Conservation (phyloP, 768 basidiomycete genomes). For the Agrocybe chaxingu region DNA sequence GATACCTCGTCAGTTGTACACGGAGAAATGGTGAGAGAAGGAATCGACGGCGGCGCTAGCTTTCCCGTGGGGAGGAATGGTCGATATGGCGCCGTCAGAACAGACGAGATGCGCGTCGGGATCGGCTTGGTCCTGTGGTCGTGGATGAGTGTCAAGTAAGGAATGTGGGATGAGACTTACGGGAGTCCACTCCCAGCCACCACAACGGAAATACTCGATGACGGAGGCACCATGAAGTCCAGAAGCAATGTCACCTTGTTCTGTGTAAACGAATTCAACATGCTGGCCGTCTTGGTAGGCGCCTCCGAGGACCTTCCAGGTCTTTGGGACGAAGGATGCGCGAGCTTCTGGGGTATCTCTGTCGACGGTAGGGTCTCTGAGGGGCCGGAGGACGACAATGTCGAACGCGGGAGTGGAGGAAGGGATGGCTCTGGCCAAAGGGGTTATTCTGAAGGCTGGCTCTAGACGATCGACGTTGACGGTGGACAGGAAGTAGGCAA, state of each 20-base stretch:
- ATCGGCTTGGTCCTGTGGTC: conserved; percentile 53
- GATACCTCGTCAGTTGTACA: conserved; percentile 38
- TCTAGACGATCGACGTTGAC: conserved; percentile 87
- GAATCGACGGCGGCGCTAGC: conserved; percentile 46
- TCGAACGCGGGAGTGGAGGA: conserved; percentile 56
- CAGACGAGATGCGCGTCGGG: conserved; percentile 70
- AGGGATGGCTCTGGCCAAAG: conserved; percentile 48
- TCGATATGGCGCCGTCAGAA: conserved; percentile 70
- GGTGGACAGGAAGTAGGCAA: conserved; percentile 81
- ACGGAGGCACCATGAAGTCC: conserved; percentile 50
- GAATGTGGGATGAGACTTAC: conserved; percentile 39
- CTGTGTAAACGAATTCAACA: conserved; percentile 53
- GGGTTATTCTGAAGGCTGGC: conserved; percentile 73
- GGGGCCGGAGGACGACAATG: conserved; percentile 72
- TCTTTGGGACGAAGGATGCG: conserved; percentile 47
- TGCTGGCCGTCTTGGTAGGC: conserved; percentile 83
- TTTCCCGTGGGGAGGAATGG: conserved; percentile 58
- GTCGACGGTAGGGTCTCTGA: conserved; percentile 47
- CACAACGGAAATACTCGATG: conserved; percentile 77
- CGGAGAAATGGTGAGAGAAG: conserved; percentile 35
- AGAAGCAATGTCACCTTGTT: conserved; percentile 35
- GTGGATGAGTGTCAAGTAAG: neutral
- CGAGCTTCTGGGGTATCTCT: conserved; percentile 42
- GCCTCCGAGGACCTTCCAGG: conserved; percentile 50
- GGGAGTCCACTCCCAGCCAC: conserved; percentile 86